Evolutionary conservation across 176 grass and related monocot species (phyloP), one percentile per base, ranked within the genome.

Genomic region (Cocos nucifera): DNA sequence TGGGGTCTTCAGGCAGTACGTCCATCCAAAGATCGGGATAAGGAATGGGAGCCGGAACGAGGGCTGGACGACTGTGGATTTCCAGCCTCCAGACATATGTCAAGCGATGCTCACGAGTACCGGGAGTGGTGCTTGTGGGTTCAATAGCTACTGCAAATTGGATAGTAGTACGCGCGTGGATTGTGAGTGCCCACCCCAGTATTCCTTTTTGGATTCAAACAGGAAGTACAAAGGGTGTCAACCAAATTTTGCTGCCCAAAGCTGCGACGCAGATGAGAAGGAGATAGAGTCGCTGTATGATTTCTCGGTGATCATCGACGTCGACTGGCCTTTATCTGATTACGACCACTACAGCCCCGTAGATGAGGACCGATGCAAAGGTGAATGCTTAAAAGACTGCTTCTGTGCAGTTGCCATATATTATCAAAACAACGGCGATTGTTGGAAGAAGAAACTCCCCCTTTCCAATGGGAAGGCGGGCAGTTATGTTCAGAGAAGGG

Each of bases 121-220:
- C 1, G 63, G 69, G 18, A 82, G 71, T 26, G 82, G 82, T 4
- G 64, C n/a, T 12, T 85, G 78, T 0, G 75, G 82, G 1, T 85
- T 77, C 56, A 85, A 82, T 58, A 69, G 82, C 16, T 78, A 78
- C 56, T 87, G 74, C 69, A 74, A 6, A 17, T 72, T 26, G 1
- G 50, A 64, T 44, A 51, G 29, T 17, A 63, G 49, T 15, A 48
- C 9, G 15, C 58, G 25, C 25, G 19, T 59, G 19, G 35, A 73
- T 22, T 86, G 81, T 48, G 17, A 12, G 5, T 84, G 81, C 57
- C 81, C 81, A 20, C 73, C 58, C 12, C 6, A 63, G 9, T 77
- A 85, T 57, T 73, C 68, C 12, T 69, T 73, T 22, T 18, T 65
- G 19, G 65, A 85, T 19, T 50, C 56, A 1, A 26, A 57, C 0